Evolutionary conservation across 140 eudicot genomes (phyloP), one percentile per base, ranked within the genome.

Genomic region (Stevia rebaudiana): DNA sequence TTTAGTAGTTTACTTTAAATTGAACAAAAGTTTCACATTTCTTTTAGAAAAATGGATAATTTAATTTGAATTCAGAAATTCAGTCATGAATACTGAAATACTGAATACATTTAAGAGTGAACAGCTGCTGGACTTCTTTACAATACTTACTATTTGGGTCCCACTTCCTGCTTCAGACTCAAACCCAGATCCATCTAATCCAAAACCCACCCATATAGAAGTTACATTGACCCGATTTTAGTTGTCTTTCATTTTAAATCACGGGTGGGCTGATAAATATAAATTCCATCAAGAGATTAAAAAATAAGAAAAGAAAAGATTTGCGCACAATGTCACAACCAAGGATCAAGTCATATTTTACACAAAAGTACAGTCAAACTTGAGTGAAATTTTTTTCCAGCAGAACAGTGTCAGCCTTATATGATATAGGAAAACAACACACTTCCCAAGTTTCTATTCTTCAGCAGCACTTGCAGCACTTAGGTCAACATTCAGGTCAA

Each of bases 391-490:
- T 65, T 17, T 46, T 68, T 69, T 47, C 60, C 70, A 61, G 55
- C 30, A 50, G 64, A 37, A 17, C 68, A 47, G 18, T 42, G 40
- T 16, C 59, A 33, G 52, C 61, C 50, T 46, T 48, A 2, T 3
- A 43, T 21, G 33, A 65, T 18, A 66, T 39, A 24, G 56, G 28
- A 8, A 58, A 58, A 58, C 72, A 64, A 15, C 67, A 62, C 16
- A 36, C 48, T 52, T 23, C 59, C 66, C 4, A 62, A 23, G 37
- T 42, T 63, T 63, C 84, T 85, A 90, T 78, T 90, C 97, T 76
- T 90, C 97, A 51, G 97, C 97, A 22, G 95, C 98, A 82, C 95
- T 90, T 21, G 98, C 98, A 63, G 94, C 94, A 79, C 91, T 87
- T 50, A 90, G 66, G 69, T 90, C 98, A 59, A 90, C 98, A 41